phyloP scores from a whole-genome alignment of 2,329 filamentous ascomycete species.

The Beauveria brongniartii region DNA sequence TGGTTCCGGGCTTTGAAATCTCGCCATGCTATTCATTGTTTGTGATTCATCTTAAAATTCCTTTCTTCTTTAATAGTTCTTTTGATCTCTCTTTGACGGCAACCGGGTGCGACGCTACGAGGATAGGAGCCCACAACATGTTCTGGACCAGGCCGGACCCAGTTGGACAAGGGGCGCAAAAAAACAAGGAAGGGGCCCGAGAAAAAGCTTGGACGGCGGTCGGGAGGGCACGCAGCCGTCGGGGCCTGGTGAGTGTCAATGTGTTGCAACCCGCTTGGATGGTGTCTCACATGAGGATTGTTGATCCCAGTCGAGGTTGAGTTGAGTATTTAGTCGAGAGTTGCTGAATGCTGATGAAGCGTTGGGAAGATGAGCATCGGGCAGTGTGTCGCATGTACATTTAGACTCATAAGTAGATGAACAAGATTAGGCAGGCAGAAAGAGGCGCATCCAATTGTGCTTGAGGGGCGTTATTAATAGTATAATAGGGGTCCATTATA shows the following conservation, averaged over 20 bases:
- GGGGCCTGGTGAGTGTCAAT: no score
- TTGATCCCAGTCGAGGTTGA: background rate
- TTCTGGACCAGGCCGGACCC: constrained; percentile 4
- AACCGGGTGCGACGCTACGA: background rate
- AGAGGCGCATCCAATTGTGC: no score
- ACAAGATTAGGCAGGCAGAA: no score
- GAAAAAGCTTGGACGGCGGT: constrained; percentile 3
- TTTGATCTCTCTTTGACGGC: background rate
- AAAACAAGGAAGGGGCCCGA: background rate
- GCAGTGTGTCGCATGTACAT: background rate
- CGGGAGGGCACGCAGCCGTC: background rate
- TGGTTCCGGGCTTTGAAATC: no score
- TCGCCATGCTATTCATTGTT: no score
- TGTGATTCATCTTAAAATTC: no score
- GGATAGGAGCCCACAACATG: background rate
- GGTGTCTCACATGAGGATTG: background rate
- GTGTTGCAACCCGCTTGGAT: background rate
- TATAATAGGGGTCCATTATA: no score
- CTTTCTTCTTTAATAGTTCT: background rate
- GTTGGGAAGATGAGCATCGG: background rate
- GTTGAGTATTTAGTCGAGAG: background rate
- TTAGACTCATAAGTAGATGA: no score
- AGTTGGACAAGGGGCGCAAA: constrained; percentile 2
- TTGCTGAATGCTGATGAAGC: background rate
- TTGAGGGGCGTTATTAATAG: no score